Conservation (phyloP, 495 filamentous ascomycete species). For the Talaromyces adpressus region DNA sequence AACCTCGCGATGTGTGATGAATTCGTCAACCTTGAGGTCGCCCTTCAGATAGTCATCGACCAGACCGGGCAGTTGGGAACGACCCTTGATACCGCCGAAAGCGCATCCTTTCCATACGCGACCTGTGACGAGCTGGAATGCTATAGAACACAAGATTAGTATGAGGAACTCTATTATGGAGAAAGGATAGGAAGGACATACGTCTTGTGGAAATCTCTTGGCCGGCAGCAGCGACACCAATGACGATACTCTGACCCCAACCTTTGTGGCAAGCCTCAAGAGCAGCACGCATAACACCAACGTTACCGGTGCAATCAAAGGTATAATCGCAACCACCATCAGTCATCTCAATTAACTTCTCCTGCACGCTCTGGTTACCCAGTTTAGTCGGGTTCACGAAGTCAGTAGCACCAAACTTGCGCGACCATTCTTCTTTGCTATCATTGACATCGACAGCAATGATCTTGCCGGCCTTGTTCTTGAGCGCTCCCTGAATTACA, state of each 20-base stretch:
- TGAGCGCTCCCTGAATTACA: conserved; percentile 91
- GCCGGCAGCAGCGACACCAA: conserved; percentile 93
- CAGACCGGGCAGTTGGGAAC: conserved; percentile 80
- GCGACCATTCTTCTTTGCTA: conserved; percentile 81
- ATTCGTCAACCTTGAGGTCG: conserved; percentile 96
- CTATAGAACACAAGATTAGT: conserved; percentile 36
- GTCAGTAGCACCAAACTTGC: conserved; percentile 93
- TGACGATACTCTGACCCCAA: conserved; percentile 97
- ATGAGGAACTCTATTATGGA: conserved; percentile 6
- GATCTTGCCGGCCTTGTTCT: conserved; percentile 78
- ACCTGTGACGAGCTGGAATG: conserved; percentile 97
- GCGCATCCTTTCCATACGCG: conserved; percentile 97
- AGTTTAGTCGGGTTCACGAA: conserved; percentile 91
- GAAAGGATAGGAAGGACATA: conserved; percentile 44
- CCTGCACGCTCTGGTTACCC: conserved; percentile 70
- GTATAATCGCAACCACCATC: conserved; percentile 98
- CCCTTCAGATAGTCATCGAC: conserved; percentile 87
- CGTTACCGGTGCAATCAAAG: conserved; percentile 98
- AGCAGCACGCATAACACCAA: conserved; percentile 90
- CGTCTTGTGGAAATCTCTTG: conserved; percentile 95
- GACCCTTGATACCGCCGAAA: conserved; percentile 97
- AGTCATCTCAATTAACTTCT: conserved; percentile 94
- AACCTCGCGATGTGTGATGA: conserved; percentile 91
- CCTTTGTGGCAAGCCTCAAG: conserved; percentile 99
- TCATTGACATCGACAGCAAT: conserved; percentile 96